Evolutionary conservation across 768 basidiomycete species (phyloP).

Genomic region (Infundibulicybe gibba): DNA sequence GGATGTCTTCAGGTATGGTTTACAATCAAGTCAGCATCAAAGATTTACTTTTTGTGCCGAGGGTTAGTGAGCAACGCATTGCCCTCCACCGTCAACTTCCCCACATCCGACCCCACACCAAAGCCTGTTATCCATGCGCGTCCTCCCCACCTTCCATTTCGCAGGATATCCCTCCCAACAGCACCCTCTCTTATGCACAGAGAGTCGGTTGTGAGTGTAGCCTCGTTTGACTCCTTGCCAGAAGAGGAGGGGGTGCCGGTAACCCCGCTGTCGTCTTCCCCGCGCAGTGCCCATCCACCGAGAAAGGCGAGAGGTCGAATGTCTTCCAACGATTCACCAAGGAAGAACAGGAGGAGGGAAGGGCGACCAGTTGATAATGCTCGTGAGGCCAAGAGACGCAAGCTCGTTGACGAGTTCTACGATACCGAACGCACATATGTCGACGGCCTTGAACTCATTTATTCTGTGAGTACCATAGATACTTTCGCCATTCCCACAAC

Average conservation of each 20-base stretch:
- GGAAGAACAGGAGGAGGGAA: constrained; percentile 32
- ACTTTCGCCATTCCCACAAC: not conserved
- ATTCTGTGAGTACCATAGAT: constrained; percentile 50
- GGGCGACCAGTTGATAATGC: constrained; percentile 45
- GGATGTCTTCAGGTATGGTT: too few relatives aligned
- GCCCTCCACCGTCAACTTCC: constrained; percentile 21
- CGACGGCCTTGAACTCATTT: constrained; percentile 78
- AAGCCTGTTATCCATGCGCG: constrained; percentile 28
- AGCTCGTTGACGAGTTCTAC: constrained; percentile 76
- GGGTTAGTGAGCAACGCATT: too few relatives aligned
- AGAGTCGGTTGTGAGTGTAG: constrained; percentile 65
- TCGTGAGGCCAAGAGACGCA: constrained; percentile 53
- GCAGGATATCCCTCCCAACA: constrained; percentile 59
- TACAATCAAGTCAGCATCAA: too few relatives aligned
- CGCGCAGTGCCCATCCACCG: constrained; percentile 20
- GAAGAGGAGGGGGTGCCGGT: constrained; percentile 39
- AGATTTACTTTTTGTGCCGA: too few relatives aligned
- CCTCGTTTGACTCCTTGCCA: constrained; percentile 69
- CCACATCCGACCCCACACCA: constrained; percentile 16
- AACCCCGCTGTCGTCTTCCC: constrained; percentile 24
- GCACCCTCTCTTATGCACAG: constrained; percentile 50
- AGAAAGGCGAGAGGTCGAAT: constrained; percentile 28
- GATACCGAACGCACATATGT: constrained; percentile 81
- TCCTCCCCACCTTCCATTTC: constrained; percentile 53
- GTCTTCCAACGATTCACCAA: constrained; percentile 34